phyloP scores from a whole-genome alignment of 164 flowering plant genomes.

The Vitis riparia region DNA sequence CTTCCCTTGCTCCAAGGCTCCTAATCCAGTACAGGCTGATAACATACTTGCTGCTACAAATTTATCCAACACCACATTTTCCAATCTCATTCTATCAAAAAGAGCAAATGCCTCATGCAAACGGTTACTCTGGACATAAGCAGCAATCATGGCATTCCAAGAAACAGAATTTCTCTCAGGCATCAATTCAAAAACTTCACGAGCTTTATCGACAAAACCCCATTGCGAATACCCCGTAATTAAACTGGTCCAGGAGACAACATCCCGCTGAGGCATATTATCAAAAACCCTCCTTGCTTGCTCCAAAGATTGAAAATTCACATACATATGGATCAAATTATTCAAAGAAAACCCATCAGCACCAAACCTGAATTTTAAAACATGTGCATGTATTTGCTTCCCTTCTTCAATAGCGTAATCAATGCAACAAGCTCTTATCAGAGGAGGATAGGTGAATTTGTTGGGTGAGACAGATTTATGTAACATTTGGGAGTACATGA shows the following conservation, averaged over 20 bases:
- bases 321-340: slow-evolving; percentile 61
- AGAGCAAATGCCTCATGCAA: slow-evolving; percentile 52
- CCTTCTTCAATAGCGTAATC: slow-evolving; percentile 28
- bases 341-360: slow-evolving; percentile 37
- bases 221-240: slow-evolving; percentile 49
- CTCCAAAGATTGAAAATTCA: slow-evolving; percentile 32
- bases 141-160: slow-evolving; percentile 69
- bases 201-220: slow-evolving; percentile 49
- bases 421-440: slow-evolving; percentile 38
- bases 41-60: slow-evolving; percentile 58
- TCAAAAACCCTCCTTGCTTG: slow-evolving; percentile 58
- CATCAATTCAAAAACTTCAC: slow-evolving; percentile 42
- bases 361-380: slow-evolving; percentile 41
- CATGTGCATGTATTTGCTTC: slow-evolving; percentile 48
- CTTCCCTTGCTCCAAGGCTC: slow-evolving; percentile 57
- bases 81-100: slow-evolving; percentile 44
- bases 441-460: slow-evolving; percentile 43
- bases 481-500: slow-evolving; percentile 39
- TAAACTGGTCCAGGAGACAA: slow-evolving; percentile 62
- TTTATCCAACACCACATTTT: slow-evolving; percentile 43
- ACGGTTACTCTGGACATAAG: slow-evolving; percentile 44
- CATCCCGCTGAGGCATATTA: slow-evolving; percentile 35
- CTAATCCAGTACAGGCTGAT: slow-evolving; percentile 63
- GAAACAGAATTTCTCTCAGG: slow-evolving; percentile 40
- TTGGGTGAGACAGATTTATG: slow-evolving; percentile 37